Percentiles rank a stretch among this genome's conserved stretches.
phyloP scores from a whole-genome alignment of 2,329 filamentous ascomycete species.

The Fusarium acutatum region DNA sequence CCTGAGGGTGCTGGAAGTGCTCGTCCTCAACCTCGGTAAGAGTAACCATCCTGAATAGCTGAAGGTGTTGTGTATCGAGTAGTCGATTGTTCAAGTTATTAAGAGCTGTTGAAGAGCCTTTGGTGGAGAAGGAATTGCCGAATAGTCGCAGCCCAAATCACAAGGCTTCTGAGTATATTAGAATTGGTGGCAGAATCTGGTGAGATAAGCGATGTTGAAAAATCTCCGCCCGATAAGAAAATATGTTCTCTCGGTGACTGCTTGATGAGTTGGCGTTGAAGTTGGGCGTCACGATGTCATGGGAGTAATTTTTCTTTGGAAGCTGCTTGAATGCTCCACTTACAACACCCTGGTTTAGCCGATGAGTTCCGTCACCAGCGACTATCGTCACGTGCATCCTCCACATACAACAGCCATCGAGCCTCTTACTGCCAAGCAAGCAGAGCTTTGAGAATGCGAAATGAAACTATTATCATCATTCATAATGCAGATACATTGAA shows the following conservation, averaged over 20 bases:
- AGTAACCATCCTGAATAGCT: conserved; percentile 79
- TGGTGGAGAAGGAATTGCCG: neutral
- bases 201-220: neutral
- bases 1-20: conserved; percentile 80
- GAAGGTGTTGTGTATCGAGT: neutral
- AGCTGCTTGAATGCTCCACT: conserved; percentile 3
- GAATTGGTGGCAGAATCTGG: neutral
- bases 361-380: conserved; percentile 14
- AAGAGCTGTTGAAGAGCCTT: conserved; percentile 10
- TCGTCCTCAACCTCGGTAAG: conserved; percentile 97
- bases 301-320: conserved; percentile 42
- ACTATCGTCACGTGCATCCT: conserved; percentile 35
- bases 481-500: neutral
- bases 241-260: conserved; percentile 26
- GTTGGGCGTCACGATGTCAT: conserved; percentile 40
- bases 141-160: neutral
- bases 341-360: conserved; percentile 34
- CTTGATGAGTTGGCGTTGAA: conserved; percentile 32
- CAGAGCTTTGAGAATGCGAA: neutral
- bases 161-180: neutral
- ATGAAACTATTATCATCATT: neutral
- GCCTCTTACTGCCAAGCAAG: neutral
- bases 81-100: conserved; percentile 9
- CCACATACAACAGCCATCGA: neutral
- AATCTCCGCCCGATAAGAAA: conserved; percentile 15